phyloP scores from a whole-genome alignment of 1,139 yeast species.

The Nematodospora anomalae region DNA sequence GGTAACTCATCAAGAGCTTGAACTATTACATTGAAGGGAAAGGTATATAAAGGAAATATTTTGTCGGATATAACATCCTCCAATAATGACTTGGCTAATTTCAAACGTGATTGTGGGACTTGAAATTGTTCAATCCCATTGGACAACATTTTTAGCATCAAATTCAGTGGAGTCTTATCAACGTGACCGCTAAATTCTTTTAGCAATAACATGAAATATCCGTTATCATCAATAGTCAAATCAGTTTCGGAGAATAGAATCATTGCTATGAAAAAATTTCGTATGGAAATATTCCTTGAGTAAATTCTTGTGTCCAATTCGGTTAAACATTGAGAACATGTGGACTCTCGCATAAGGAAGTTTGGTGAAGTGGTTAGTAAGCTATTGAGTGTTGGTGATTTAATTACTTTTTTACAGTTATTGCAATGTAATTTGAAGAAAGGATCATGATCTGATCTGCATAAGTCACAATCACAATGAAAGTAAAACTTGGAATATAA shows the following conservation, averaged over 20 bases:
- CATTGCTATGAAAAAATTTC: constrained; percentile 13
- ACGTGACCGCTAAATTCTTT: constrained; percentile 9
- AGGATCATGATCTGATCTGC: constrained; percentile 20
- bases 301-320: constrained; percentile 9
- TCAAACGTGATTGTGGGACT: constrained; percentile 4
- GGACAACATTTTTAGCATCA: constrained; percentile 6
- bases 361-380: constrained; percentile 11
- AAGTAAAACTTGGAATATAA: constrained; percentile 25
- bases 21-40: constrained; percentile 18
- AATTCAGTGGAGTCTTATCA: constrained; percentile 6
- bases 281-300: constrained; percentile 9
- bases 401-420: constrained; percentile 16
- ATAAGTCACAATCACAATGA: constrained; percentile 31
- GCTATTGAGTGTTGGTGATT: constrained; percentile 10
- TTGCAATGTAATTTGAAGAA: constrained; percentile 24
- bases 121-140: constrained; percentile 7
- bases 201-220: constrained; percentile 6
- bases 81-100: constrained; percentile 9
- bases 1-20: constrained; percentile 4
- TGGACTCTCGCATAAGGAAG: constrained; percentile 9
- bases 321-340: constrained; percentile 10
- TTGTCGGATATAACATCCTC: constrained; percentile 11
- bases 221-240: constrained; percentile 9
- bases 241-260: constrained; percentile 3
- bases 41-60: constrained; percentile 19